Evolutionary conservation across 495 filamentous ascomycete species (phyloP).

Genomic region (Aspergillus wentii): DNA sequence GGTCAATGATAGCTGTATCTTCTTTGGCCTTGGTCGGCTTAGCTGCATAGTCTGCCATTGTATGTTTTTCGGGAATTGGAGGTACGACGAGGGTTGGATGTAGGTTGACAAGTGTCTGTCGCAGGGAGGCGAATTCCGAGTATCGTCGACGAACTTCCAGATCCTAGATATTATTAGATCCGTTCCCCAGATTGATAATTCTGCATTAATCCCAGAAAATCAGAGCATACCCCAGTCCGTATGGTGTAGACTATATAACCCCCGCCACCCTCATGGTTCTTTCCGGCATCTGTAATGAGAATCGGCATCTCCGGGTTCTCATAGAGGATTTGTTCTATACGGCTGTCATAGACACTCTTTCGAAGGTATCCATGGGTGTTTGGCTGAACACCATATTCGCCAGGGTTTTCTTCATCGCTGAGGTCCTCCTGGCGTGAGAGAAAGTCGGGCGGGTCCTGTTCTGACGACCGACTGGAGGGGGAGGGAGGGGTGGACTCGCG

Average conservation of each 20-base stretch:
- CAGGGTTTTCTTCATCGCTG: slow-evolving; percentile 59
- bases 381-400: slow-evolving; percentile 27
- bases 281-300: slow-evolving; percentile 87
- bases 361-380: slow-evolving; percentile 40
- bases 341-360: slow-evolving; percentile 87
- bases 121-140: slow-evolving; percentile 92
- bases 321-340: slow-evolving; percentile 93
- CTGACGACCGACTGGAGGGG: slow-evolving; percentile 38
- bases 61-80: slow-evolving; percentile 97
- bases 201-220: not conserved
- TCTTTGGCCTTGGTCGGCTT: slow-evolving; percentile 98
- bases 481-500: slow-evolving; percentile 45
- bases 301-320: slow-evolving; percentile 89
- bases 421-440: slow-evolving; percentile 50
- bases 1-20: slow-evolving; percentile 90
- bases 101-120: slow-evolving; percentile 80
- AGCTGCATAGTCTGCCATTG: slow-evolving; percentile 96
- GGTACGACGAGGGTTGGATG: slow-evolving; percentile 94
- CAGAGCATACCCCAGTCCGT: slow-evolving; percentile 71
- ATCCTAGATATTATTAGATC: slow-evolving; percentile 52
- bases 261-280: slow-evolving; percentile 85
- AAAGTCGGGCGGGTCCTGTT: slow-evolving; percentile 53
- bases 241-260: slow-evolving; percentile 97
- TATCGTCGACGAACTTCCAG: slow-evolving; percentile 92
- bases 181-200: too few relatives aligned